Conservation (phyloP, 768 basidiomycete genomes). For the Hygrocybe coccinea region DNA sequence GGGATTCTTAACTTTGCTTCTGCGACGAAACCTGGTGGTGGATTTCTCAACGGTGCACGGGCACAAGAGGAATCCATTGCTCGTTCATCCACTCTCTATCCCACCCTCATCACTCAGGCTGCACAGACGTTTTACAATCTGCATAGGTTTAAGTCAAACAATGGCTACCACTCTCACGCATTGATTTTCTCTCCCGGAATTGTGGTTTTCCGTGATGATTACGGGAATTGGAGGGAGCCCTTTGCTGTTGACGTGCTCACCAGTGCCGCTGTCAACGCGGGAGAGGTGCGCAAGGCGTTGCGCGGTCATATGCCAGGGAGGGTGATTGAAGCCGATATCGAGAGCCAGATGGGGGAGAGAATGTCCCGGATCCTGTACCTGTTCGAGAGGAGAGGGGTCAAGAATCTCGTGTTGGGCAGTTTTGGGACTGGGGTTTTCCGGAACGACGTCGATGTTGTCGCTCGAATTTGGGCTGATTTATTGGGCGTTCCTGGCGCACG, state of each 20-base stretch:
- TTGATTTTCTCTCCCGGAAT: constrained; percentile 72
- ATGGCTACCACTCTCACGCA: constrained; percentile 68
- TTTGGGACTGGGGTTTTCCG: constrained; percentile 78
- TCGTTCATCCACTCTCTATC: constrained; percentile 66
- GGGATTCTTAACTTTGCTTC: constrained; percentile 79
- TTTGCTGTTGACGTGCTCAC: constrained; percentile 62
- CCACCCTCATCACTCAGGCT: constrained; percentile 50
- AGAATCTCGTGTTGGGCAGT: constrained; percentile 62
- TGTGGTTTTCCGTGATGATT: constrained; percentile 58
- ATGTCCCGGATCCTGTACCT: constrained; percentile 64
- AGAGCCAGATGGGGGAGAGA: constrained; percentile 55
- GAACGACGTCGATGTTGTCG: constrained; percentile 57
- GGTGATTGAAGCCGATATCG: constrained; percentile 41
- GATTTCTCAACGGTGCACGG: constrained; percentile 65
- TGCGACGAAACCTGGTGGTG: constrained; percentile 70
- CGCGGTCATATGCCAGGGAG: constrained; percentile 14
- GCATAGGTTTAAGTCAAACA: constrained; percentile 45
- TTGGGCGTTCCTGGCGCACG: constrained; percentile 44
- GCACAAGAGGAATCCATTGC: constrained; percentile 83
- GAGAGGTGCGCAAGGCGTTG: constrained; percentile 33
- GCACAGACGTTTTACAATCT: constrained; percentile 58
- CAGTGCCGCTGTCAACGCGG: constrained; percentile 72
- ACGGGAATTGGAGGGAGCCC: constrained; percentile 52
- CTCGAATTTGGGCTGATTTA: constrained; percentile 60
- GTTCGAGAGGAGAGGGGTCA: constrained; percentile 57